These are phyloP conservation scores for Pythium guiyangense DNA, from an alignment of 352 stramenopile species.

Conservation along the genomic window DNA sequence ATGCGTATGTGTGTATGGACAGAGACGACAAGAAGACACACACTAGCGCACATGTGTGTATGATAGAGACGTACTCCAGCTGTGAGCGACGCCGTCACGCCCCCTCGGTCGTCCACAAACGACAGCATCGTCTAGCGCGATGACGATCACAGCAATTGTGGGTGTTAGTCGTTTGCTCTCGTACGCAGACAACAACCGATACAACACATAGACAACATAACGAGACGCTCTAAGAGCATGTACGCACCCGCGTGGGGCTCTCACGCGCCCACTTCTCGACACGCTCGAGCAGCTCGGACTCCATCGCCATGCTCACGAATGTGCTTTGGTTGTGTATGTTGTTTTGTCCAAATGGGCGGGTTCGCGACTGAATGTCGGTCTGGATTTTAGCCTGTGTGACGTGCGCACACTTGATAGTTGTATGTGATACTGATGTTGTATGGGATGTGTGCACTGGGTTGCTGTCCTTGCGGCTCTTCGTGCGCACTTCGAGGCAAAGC, in stretches of 20 bases:
- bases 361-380: not conserved
- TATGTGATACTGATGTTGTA: no score
- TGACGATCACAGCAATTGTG: not conserved
- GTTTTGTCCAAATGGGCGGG: not conserved
- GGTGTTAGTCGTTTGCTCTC: not conserved
- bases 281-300: conserved; percentile 68
- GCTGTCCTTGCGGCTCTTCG: no score
- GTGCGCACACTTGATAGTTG: not conserved
- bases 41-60: not conserved
- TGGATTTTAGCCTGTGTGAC: not conserved
- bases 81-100: conserved; percentile 42
- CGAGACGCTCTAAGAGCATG: not conserved
- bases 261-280: conserved; percentile 75
- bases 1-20: no score
- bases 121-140: conserved; percentile 57
- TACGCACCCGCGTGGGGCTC: conserved; percentile 48
- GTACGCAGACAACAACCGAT: no score
- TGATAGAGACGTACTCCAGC: conserved; percentile 34
- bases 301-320: conserved; percentile 24
- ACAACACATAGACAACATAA: not conserved
- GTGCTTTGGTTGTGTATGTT: conserved; percentile 1
- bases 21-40: not conserved
- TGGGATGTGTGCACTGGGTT: no score
- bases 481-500: no score
- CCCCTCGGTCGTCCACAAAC: conserved; percentile 71